Conservation (phyloP, 768 basidiomycete genomes). For the Phaeotremella skinneri region DNA sequence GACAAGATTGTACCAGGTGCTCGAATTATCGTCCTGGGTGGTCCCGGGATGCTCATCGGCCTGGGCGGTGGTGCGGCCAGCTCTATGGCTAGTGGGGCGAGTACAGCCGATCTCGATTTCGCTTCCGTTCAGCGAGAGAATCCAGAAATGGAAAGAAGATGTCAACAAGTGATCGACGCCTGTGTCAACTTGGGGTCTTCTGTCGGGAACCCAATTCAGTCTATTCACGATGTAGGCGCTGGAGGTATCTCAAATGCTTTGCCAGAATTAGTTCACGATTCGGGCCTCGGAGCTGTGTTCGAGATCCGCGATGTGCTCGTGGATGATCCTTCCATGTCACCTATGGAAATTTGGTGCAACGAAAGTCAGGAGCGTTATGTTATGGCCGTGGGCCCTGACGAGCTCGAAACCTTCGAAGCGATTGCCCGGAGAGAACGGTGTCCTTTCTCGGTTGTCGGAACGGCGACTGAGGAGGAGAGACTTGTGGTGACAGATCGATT, state of each 20-base stretch:
- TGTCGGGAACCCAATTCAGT: slow-evolving; percentile 75
- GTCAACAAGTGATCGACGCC: slow-evolving; percentile 94
- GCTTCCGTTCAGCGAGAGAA: slow-evolving; percentile 97
- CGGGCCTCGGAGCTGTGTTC: slow-evolving; percentile 81
- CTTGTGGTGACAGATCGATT: slow-evolving; percentile 86
- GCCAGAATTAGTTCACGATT: slow-evolving; percentile 95
- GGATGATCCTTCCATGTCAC: slow-evolving; percentile 90
- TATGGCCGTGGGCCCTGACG: slow-evolving; percentile 72
- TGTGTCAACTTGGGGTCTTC: slow-evolving; percentile 63
- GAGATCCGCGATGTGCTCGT: slow-evolving; percentile 92
- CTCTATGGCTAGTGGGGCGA: slow-evolving; percentile 84
- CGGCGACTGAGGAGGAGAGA: slow-evolving; percentile 74
- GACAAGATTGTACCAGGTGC: slow-evolving; percentile 72
- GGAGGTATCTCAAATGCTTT: slow-evolving; percentile 95
- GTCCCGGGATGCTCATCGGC: slow-evolving; percentile 93
- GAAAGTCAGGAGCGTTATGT: slow-evolving; percentile 98
- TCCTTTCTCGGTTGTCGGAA: slow-evolving; percentile 87
- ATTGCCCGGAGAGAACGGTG: slow-evolving; percentile 87
- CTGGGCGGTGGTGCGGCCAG: slow-evolving; percentile 95
- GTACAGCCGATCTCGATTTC: slow-evolving; percentile 91
- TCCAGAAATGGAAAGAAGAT: slow-evolving; percentile 94
- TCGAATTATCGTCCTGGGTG: slow-evolving; percentile 87
- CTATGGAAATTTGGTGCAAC: slow-evolving; percentile 99
- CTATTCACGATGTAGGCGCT: slow-evolving; percentile 97
- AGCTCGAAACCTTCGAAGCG: slow-evolving; percentile 62